Evolutionary conservation across 306 rosid genomes (phyloP), one percentile per base, ranked within the genome.

Genomic region (Biancaea sappan): DNA sequence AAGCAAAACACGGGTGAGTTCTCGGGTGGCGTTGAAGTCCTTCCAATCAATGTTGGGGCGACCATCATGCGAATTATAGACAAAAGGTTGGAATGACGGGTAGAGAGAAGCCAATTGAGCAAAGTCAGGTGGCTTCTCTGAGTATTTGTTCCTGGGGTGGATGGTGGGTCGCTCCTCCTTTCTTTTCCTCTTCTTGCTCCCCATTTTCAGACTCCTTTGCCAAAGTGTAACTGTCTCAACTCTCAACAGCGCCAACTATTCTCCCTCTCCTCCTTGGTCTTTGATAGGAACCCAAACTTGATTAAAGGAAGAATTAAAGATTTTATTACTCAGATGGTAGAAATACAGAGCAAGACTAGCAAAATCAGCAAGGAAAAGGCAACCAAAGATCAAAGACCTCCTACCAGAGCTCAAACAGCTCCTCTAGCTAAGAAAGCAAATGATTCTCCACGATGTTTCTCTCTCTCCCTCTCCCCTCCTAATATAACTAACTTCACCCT

Each of bases 91-190:
- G 73, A 94, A 94, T 4, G 92, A 86, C 12, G 97, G 89, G 77
- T 94, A 91, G 5, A 88, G 89, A 73, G 97, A 86, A 43, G 94
- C 97, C 44, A 94, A 67, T 16, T 73, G 84, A n/a, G 86, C 71
- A 58, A 94, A 91, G 44, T 94, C 90, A 0, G 98, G 96, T 13
- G 94, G 92, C n/a, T 81, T 88, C 5, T 89, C 96, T 2, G 94
- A 77, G 61, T 88, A 89, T 53, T 86, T 91, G 84, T 92, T 92
- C 63, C 83, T 90, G 2, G 92, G 86, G 71, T 86, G 91, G 79
- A 82, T 85, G 2, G 79, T 66, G 29, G 82, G 72, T 66, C 86
- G 66, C 24, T 78, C 83, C 24, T 47, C 72, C 69, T 66, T 82
- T 22, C 85, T 80, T 81, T 75, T 83, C 81, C 83, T 86, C 66